These are phyloP conservation scores for Lyophyllum atratum DNA, from an alignment of 768 basidiomycete species.

Conservation along the genomic window DNA sequence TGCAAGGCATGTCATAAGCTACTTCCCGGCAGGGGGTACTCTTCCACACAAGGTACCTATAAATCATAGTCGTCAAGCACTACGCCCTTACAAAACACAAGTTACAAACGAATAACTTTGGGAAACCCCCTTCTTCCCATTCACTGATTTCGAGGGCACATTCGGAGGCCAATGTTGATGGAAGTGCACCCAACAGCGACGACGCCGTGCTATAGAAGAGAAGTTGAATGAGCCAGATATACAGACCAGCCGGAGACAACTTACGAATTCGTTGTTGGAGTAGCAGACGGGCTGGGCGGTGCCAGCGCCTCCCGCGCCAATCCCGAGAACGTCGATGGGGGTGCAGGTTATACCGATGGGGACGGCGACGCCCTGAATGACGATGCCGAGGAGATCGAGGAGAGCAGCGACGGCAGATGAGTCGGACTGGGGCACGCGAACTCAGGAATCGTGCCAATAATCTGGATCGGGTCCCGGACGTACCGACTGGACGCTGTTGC, in stretches of 20 bases:
- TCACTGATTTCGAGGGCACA: too few relatives aligned
- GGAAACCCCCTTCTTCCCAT: too few relatives aligned
- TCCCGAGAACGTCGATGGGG: conserved; percentile 7
- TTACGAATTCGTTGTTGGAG: conserved; percentile 3
- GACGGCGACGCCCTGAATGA: background rate
- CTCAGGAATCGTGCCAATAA: too few relatives aligned
- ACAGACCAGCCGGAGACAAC: background rate
- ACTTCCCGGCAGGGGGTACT: too few relatives aligned
- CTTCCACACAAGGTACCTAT: too few relatives aligned
- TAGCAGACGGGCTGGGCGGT: conserved; percentile 4
- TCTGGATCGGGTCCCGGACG: background rate
- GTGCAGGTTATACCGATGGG: conserved; percentile 5
- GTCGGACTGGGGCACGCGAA: background rate
- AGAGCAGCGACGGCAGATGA: background rate
- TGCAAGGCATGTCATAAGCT: too few relatives aligned
- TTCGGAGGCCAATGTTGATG: conserved; percentile 3
- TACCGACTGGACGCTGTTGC: background rate
- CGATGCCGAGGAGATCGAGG: conserved; percentile 5
- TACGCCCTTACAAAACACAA: too few relatives aligned
- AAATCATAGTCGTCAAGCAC: too few relatives aligned
- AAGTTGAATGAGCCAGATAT: background rate
- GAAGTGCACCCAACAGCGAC: conserved; percentile 4
- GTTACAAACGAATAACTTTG: too few relatives aligned
- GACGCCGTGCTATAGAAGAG: background rate
- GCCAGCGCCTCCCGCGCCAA: background rate